Evolutionary conservation across 1,284 basidiomycete genomes (phyloP).

Genomic region (Austroboletus novae-zelandiae): DNA sequence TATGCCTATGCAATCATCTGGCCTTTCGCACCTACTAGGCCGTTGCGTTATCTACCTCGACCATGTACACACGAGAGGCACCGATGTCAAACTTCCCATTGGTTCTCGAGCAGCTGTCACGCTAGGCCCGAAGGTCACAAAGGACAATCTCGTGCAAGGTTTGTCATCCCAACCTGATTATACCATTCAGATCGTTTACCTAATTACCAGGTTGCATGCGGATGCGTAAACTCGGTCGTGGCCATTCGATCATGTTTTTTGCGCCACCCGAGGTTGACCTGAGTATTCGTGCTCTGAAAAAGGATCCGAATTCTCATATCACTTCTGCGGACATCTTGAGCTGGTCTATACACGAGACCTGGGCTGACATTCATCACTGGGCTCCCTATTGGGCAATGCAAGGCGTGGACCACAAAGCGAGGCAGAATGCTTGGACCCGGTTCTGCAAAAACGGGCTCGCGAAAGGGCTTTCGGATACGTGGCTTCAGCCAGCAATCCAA

Average conservation of each 20-base stretch:
- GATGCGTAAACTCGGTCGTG: conserved; percentile 46
- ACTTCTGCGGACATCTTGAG: conserved; percentile 36
- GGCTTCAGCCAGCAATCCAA: conserved; percentile 38
- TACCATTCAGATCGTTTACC: too few relatives aligned
- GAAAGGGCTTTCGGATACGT: conserved; percentile 19
- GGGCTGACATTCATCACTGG: conserved; percentile 37
- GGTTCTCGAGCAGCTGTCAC: background rate
- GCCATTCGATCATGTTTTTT: conserved; percentile 47
- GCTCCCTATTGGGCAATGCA: conserved; percentile 18
- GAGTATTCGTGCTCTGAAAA: conserved; percentile 33
- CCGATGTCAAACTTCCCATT: background rate
- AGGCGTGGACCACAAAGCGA: too few relatives aligned
- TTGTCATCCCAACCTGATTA: too few relatives aligned
- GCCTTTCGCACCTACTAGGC: background rate
- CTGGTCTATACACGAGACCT: conserved; percentile 45
- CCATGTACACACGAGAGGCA: background rate
- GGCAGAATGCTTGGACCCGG: background rate
- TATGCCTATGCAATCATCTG: background rate
- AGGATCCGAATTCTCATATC: background rate
- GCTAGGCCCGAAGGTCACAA: background rate
- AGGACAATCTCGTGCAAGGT: background rate
- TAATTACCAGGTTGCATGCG: conserved; percentile 40
- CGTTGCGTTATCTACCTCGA: background rate
- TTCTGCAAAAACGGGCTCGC: conserved; percentile 7
- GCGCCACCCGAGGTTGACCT: conserved; percentile 44